These are phyloP conservation scores for Penicillium cinerascens DNA, from an alignment of 495 filamentous ascomycete species.

Conservation along the genomic window DNA sequence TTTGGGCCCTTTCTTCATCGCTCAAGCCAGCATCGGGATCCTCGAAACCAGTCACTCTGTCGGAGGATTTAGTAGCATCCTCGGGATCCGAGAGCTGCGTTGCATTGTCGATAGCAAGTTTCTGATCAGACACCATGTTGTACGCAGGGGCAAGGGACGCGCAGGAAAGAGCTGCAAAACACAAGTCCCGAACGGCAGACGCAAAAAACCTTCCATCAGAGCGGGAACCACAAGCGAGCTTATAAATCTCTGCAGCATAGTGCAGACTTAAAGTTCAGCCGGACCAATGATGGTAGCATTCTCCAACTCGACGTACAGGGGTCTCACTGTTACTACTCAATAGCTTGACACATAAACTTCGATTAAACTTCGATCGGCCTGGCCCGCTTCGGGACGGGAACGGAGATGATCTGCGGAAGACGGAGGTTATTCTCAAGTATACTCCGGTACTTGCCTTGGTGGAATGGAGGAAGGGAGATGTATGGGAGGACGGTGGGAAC, in stretches of 20 bases:
- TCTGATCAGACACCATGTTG: constrained; percentile 22
- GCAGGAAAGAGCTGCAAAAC: background rate
- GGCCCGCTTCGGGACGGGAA: background rate
- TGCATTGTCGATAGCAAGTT: background rate
- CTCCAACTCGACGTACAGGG: background rate
- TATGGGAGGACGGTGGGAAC: too few species aligned
- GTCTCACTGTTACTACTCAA: background rate
- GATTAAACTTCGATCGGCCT: background rate
- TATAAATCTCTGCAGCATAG: constrained; percentile 6
- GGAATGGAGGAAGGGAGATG: too few species aligned
- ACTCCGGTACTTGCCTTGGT: too few species aligned
- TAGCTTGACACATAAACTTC: too few species aligned
- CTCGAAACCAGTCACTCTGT: constrained; percentile 28
- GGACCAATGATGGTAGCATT: background rate
- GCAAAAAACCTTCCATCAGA: background rate
- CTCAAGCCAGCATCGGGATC: constrained; percentile 69
- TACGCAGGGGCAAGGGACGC: background rate
- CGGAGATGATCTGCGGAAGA: background rate
- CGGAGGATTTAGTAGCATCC: constrained; percentile 9
- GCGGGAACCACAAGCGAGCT: constrained; percentile 11
- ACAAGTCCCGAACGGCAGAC: background rate
- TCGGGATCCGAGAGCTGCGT: constrained; percentile 21
- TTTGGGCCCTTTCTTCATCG: constrained; percentile 60
- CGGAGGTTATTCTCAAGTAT: too few species aligned
- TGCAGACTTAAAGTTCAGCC: background rate